These are phyloP conservation scores for Thraustochytrium striatum DNA, from an alignment of 352 stramenopile genomes.

Conservation along the genomic window DNA sequence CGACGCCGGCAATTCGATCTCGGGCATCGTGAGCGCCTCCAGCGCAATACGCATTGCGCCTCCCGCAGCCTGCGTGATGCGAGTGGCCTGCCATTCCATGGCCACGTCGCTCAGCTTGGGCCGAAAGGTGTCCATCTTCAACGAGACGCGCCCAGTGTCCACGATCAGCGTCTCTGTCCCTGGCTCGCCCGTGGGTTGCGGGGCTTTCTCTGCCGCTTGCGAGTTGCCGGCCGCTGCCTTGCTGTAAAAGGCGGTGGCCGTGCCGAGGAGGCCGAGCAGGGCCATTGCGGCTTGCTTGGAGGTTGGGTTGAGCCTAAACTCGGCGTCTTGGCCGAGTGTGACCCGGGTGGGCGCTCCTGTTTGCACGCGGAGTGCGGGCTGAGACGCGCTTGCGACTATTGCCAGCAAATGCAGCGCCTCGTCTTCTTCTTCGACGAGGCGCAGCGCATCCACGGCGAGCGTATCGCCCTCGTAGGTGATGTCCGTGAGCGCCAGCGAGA, in stretches of 20 bases:
- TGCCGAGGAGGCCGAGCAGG: not conserved
- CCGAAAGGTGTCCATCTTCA: slow-evolving; percentile 14
- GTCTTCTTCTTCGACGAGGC: not conserved
- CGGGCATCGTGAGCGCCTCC: slow-evolving; percentile 2
- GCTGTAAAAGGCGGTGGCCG: not conserved
- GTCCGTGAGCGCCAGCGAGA: not conserved
- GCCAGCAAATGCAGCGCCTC: not conserved
- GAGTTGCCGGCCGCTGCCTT: not conserved
- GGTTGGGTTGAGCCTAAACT: not conserved
- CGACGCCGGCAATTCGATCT: not conserved
- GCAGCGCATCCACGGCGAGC: not conserved
- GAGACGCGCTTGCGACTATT: no score
- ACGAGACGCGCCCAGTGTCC: not conserved
- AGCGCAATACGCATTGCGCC: not conserved
- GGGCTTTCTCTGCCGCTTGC: not conserved
- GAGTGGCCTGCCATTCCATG: not conserved
- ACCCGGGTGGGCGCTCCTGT: no score
- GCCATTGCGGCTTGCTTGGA: not conserved
- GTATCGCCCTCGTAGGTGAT: not conserved
- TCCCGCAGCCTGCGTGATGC: not conserved
- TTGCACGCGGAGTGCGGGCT: no score
- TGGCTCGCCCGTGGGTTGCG: not conserved
- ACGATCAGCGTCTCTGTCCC: not conserved
- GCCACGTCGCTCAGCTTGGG: not conserved
- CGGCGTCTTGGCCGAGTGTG: not conserved